Evolutionary conservation across 2,329 filamentous ascomycete genomes (phyloP), one percentile per base, ranked within the genome.

Genomic region (Trichophyton rubrum): DNA sequence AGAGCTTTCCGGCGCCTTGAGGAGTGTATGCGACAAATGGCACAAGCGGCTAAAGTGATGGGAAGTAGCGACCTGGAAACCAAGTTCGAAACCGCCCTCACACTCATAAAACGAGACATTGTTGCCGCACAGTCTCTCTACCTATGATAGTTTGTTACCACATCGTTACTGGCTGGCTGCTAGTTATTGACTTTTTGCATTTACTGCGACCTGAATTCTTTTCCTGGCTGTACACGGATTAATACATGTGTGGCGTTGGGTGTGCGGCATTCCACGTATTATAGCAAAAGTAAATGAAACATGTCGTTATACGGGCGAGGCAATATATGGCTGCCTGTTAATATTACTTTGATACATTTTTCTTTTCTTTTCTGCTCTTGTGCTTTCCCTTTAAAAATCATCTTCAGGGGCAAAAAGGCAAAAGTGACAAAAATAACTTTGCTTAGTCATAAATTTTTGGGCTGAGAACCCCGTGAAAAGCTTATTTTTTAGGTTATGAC

Each of bases 41-140:
- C 88, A 15, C 89, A 97, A 76, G 93, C 92, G 24, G 84, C 89
- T 66, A 97, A 96, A 77, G 92, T 96, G 64, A 99, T 99, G 93
- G 93, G 93, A 68, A 96, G 88, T 72, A 90, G 95, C 63, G 93
- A 97, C 69, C 79, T 99, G 61, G 88, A 91, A 70, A 82, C 86
- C 71, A 96, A 96, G 77, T 99, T 99, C 71, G 91, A 96, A 69
- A 82, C 85, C 66, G 87, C 89, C 63, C 77, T 99, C 67, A 80
- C 82, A 62, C 93, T 95, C 81, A 88, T 97, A 60, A 84, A 89
- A 73, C 83, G 93, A 69, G 93, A 97, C 72, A 91, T 99, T 72
- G 92, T 99, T 62, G 90, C 92, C 24, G 90, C 92, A 56, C 91
- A 96, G 78, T 95, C 88, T 68, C 78, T 97, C 74, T 97, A 96